Conservation (phyloP, 495 filamentous ascomycete genomes). For the Penicillium herquei region DNA sequence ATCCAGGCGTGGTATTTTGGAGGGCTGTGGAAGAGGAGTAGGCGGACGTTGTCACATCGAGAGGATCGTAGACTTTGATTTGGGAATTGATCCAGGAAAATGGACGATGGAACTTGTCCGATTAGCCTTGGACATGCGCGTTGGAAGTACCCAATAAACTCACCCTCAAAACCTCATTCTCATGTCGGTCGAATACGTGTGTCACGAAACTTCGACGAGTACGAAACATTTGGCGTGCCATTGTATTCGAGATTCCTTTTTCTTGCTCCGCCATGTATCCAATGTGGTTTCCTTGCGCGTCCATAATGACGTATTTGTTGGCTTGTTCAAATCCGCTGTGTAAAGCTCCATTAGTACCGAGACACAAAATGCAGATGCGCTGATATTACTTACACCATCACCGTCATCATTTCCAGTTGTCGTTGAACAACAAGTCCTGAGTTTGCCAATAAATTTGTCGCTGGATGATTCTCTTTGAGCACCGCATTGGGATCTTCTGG, state of each 20-base stretch:
- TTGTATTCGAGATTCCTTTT: slow-evolving; percentile 53
- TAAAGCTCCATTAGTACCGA: slow-evolving; percentile 1
- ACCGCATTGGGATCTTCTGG: slow-evolving; percentile 63
- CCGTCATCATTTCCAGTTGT: slow-evolving; percentile 69
- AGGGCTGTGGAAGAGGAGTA: slow-evolving; percentile 42
- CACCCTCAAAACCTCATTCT: slow-evolving; percentile 63
- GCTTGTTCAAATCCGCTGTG: slow-evolving; percentile 68
- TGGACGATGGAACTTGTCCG: slow-evolving; percentile 59
- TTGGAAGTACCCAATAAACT: slow-evolving; percentile 7
- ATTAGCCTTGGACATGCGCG: neutral
- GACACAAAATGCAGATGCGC: neutral
- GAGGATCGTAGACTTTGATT: slow-evolving; percentile 63
- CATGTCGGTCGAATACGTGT: slow-evolving; percentile 65
- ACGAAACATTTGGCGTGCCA: slow-evolving; percentile 62
- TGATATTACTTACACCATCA: slow-evolving; percentile 51
- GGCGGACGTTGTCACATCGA: slow-evolving; percentile 31
- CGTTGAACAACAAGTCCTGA: slow-evolving; percentile 64
- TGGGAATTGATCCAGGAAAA: slow-evolving; percentile 66
- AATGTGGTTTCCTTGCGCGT: slow-evolving; percentile 65
- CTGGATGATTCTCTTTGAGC: slow-evolving; percentile 61
- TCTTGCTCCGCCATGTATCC: slow-evolving; percentile 71
- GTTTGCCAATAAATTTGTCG: slow-evolving; percentile 56
- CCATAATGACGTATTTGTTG: slow-evolving; percentile 70
- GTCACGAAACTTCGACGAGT: slow-evolving; percentile 69
- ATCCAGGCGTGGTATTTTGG: slow-evolving; percentile 39